Evolutionary conservation across 768 basidiomycete genomes (phyloP).

Genomic region (Auricularia sp.): DNA sequence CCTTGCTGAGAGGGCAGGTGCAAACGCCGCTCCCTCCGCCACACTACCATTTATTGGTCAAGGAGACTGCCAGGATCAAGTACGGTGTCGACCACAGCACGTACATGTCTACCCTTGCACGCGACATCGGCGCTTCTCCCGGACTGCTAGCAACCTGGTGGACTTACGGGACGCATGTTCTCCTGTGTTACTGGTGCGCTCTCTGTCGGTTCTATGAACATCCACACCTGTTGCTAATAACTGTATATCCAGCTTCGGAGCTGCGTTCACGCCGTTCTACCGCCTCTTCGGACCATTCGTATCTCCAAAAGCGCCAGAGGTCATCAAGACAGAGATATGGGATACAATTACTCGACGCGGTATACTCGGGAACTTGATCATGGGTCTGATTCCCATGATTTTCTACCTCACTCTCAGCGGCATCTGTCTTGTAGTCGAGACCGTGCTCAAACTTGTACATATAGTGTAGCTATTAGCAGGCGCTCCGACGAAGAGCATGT

Average conservation of each 20-base stretch:
- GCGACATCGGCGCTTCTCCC: slow-evolving; percentile 47
- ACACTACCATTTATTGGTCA: slow-evolving; percentile 46
- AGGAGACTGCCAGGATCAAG: slow-evolving; percentile 41
- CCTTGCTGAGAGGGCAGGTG: slow-evolving; percentile 35
- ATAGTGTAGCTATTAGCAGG: background rate
- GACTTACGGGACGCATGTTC: slow-evolving; percentile 40
- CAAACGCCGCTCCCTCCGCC: slow-evolving; percentile 34
- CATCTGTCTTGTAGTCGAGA: slow-evolving; percentile 15
- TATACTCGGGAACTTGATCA: slow-evolving; percentile 42
- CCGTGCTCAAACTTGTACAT: background rate
- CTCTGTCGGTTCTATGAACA: background rate
- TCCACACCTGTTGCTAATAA: background rate
- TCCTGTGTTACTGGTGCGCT: slow-evolving; percentile 44
- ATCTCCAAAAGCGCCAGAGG: slow-evolving; percentile 29
- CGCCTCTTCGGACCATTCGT: slow-evolving; percentile 45
- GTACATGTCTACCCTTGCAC: slow-evolving; percentile 48
- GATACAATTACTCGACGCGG: slow-evolving; percentile 49
- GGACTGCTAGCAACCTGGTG: slow-evolving; percentile 37
- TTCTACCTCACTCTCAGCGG: slow-evolving; percentile 30
- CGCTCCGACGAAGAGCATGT: no score
- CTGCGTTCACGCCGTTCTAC: slow-evolving; percentile 50
- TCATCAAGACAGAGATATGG: slow-evolving; percentile 49
- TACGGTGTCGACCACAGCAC: slow-evolving; percentile 51
- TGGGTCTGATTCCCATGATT: slow-evolving; percentile 47
- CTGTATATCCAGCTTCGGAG: slow-evolving; percentile 36